phyloP scores from a whole-genome alignment of 1,139 yeast genomes.

The Meyerozyma sp. region DNA sequence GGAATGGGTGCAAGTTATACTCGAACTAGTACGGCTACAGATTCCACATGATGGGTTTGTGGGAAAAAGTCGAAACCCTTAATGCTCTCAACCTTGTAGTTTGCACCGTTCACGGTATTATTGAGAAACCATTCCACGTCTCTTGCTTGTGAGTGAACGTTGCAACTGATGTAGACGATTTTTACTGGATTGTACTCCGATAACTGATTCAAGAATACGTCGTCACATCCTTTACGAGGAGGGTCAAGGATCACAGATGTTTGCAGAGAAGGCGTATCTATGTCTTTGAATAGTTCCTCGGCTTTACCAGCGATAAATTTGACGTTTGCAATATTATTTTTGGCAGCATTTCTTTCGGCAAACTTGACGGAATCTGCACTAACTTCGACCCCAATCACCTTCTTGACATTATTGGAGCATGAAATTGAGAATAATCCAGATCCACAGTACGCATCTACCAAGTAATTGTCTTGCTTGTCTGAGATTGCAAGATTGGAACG shows the following conservation, averaged over 20 bases:
- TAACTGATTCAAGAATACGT: conserved; percentile 76
- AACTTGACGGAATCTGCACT: conserved; percentile 87
- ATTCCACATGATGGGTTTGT: conserved; percentile 95
- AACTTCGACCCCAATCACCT: conserved; percentile 90
- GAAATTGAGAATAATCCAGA: conserved; percentile 90
- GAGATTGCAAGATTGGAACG: conserved; percentile 57
- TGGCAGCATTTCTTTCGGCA: conserved; percentile 75
- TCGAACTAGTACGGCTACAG: conserved; percentile 70
- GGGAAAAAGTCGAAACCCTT: conserved; percentile 98
- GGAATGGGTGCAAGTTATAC: neutral
- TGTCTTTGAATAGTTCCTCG: conserved; percentile 76
- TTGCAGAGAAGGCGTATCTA: conserved; percentile 60
- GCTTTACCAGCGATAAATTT: conserved; percentile 89
- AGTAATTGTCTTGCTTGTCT: conserved; percentile 32
- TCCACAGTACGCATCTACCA: conserved; percentile 97
- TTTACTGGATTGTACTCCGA: conserved; percentile 78
- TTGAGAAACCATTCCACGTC: conserved; percentile 81
- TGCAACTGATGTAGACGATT: conserved; percentile 90
- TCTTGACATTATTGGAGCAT: conserved; percentile 71
- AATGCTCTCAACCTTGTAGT: conserved; percentile 71
- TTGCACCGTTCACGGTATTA: conserved; percentile 55
- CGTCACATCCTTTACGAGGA: conserved; percentile 95
- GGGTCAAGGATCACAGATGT: conserved; percentile 95
- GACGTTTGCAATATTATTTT: conserved; percentile 72
- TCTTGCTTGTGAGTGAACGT: conserved; percentile 95